A percentile compares a stretch with the other conserved stretches of the same genome.
Evolutionary conservation across 2,329 filamentous ascomycete species (phyloP).

Genomic region (Talaromyces sp.): DNA sequence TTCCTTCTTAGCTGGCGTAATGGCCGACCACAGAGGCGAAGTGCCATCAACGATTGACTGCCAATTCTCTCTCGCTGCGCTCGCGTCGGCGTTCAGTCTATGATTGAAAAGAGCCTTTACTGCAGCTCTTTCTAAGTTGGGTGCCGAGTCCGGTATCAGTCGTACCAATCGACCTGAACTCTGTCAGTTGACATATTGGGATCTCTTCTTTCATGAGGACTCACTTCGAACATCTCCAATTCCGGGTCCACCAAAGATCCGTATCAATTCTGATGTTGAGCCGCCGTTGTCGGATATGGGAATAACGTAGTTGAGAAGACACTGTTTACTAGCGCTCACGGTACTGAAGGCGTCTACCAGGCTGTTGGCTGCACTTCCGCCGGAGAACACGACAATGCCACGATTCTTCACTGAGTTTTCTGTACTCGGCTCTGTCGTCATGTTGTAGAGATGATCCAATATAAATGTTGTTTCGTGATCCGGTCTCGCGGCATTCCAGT

Average conservation of each 20-base stretch:
- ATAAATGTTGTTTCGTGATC: not conserved
- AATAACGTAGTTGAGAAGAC: conserved; percentile 77
- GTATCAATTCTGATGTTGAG: conserved; percentile 86
- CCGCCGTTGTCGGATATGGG: conserved; percentile 96
- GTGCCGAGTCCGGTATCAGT: conserved; percentile 67
- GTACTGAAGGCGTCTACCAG: conserved; percentile 83
- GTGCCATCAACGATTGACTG: conserved; percentile 81
- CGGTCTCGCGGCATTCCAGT: too few species aligned
- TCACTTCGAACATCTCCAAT: conserved; percentile 72
- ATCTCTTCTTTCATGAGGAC: conserved; percentile 26
- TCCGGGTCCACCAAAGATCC: conserved; percentile 90
- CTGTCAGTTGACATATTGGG: not conserved
- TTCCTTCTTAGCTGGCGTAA: conserved; percentile 69
- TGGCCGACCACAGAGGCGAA: conserved; percentile 68
- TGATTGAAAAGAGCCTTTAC: conserved; percentile 86
- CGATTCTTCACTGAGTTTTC: conserved; percentile 18
- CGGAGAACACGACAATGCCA: conserved; percentile 82
- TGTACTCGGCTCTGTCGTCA: not conserved
- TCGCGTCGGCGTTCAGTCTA: conserved; percentile 63
- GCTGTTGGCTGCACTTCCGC: conserved; percentile 89
- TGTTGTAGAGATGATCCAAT: not conserved
- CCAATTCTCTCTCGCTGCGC: conserved; percentile 72
- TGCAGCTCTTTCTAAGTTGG: conserved; percentile 63
- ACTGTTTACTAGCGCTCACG: conserved; percentile 61
- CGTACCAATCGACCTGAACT: conserved; percentile 74